A percentile compares a stretch with the other conserved stretches of the same genome.
Conservation (phyloP, 257 asterid genomes). For the Solanum rostratum region DNA sequence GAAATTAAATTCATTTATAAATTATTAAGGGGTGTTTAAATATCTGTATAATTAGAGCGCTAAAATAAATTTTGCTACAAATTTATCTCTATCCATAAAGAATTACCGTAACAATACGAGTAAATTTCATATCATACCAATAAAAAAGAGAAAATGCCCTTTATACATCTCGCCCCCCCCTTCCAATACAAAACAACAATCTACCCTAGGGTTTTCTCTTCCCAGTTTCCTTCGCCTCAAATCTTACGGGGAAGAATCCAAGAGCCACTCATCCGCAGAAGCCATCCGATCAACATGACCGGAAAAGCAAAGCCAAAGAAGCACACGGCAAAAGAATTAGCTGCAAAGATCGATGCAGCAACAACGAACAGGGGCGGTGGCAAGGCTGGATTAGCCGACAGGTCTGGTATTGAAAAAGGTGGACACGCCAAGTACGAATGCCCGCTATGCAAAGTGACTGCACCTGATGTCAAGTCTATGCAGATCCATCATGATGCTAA, state of each 20-base stretch:
- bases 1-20: too few species aligned
- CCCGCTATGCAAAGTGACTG: conserved; percentile 72
- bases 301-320: conserved; percentile 94
- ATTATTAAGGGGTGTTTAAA: too few species aligned
- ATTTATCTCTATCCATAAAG: too few species aligned
- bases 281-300: conserved; percentile 33
- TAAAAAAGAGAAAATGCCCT: not conserved
- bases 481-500: conserved; percentile 85
- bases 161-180: not conserved
- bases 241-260: not conserved
- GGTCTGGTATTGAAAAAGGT: conserved; percentile 58
- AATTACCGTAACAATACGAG: too few species aligned
- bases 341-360: conserved; percentile 68
- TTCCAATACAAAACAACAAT: not conserved
- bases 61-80: too few species aligned
- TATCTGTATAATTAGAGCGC: too few species aligned
- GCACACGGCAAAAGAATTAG: conserved; percentile 86
- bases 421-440: conserved; percentile 90
- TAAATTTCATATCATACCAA: not conserved
- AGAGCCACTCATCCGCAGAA: not conserved
- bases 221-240: not conserved
- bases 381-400: conserved; percentile 63
- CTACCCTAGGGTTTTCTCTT: not conserved
- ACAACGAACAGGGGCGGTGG: conserved; percentile 86
- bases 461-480: conserved; percentile 81